Evolutionary conservation across 208 protist genomes (phyloP), one percentile per base, ranked within the genome.

Genomic region (Trypanosoma boissoni): DNA sequence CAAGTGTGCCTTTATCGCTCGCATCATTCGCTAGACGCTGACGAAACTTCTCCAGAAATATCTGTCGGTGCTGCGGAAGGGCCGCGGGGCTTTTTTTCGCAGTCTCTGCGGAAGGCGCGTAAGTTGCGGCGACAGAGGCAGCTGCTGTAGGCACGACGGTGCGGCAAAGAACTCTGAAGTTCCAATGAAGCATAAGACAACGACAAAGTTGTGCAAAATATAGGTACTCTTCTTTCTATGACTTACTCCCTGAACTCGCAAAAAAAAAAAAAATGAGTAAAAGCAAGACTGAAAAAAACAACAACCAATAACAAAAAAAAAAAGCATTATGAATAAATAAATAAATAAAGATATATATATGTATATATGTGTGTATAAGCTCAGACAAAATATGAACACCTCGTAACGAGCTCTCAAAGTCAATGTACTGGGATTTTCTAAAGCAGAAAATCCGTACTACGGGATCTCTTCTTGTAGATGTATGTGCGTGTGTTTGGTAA

Each of bases 21-120:
- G 58, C 71, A 64, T 94, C 88, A 34, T 56, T 71, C 41, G 58
- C 73, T 57, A 94, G 50, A 21, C 76, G 74, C 37, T 77, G 57
- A 32, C 88, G 83, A 59, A 94, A 94, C 65, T 77, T 68, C n/a
- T 88, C 55, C 14, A 81, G 59, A 42, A 94, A 94, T 31, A 84
- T 80, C 55, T 91, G 71, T 64, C 81, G 80, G 64, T 80, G 81
- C 56, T 81, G 59, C 16, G 66, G 64, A 20, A 26, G 27, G 6
- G n/a, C 53, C 72, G 76, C 18, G 77, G 39, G 39, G 55, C 48
- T 16, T 42, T 48, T 3, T 45, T 68, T 12, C 60, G 43, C 3
- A 1, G 34, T 14, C 1, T 18, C 21, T 14, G n/a, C 18, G 12
- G 34, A 16, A 39, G n/a, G 18, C 1, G 34, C 61, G 5, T 23